Conservation (phyloP, 139 green algal species). For the Zygnema cylindricum region DNA sequence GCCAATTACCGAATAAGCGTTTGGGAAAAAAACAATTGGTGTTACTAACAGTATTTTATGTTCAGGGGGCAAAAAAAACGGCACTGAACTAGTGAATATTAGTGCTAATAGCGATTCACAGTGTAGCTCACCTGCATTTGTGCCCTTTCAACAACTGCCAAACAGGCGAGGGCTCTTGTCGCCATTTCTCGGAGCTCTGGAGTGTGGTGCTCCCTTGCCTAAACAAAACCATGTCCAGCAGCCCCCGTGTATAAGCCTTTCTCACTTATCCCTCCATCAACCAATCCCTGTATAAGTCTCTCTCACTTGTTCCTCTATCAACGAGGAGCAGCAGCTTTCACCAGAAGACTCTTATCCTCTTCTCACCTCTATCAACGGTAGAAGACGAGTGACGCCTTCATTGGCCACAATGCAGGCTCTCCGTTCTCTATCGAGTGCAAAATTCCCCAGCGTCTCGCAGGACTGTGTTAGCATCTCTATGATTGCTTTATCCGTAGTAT, state of each 20-base stretch:
- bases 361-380: conserved; percentile 15
- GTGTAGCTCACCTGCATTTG: conserved; percentile 30
- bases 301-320: no score
- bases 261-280: no score
- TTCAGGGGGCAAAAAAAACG: no score
- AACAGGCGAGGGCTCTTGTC: conserved; percentile 13
- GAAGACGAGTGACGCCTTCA: not conserved
- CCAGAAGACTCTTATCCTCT: not conserved
- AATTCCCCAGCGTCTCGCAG: conserved; percentile 9
- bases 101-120: no score
- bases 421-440: not conserved
- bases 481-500: not conserved
- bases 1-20: no score
- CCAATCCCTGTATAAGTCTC: no score
- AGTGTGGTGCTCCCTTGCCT: conserved; percentile 8
- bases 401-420: not conserved
- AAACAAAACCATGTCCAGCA: not conserved
- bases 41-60: no score
- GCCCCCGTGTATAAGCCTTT: no score
- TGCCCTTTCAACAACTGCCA: conserved; percentile 14
- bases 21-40: no score
- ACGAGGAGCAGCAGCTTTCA: no score
- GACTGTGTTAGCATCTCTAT: not conserved
- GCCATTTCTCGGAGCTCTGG: conserved; percentile 26
- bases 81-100: no score